Evolutionary conservation across 306 rosid genomes (phyloP).

Genomic region (Lagenaria siceraria): DNA sequence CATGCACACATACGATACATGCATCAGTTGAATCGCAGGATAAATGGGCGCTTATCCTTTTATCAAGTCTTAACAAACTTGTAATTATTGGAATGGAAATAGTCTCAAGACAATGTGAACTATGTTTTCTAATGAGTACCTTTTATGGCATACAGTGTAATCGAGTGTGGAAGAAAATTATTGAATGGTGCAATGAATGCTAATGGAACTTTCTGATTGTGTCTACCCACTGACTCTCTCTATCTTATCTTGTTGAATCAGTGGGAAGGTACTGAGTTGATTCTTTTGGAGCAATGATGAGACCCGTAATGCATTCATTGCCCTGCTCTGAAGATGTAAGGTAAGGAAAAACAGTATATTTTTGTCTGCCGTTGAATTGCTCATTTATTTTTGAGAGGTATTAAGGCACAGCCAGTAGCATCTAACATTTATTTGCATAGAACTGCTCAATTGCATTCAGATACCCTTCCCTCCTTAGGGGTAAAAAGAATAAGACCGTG

Average conservation of each 20-base stretch:
- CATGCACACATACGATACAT: not conserved
- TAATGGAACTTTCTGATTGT: not conserved
- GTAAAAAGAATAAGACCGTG: too few relatives aligned
- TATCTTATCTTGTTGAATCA: conserved; percentile 4
- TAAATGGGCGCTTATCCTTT: too few relatives aligned
- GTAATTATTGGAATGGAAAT: not conserved
- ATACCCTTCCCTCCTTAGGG: not conserved
- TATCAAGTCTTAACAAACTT: not conserved
- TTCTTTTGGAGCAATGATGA: conserved; percentile 1
- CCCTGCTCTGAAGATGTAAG: not conserved
- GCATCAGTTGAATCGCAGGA: not conserved
- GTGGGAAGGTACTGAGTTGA: not conserved
- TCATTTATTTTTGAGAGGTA: not conserved
- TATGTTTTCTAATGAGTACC: not conserved
- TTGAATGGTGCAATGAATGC: not conserved
- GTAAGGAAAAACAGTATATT: not conserved
- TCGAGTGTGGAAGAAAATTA: not conserved
- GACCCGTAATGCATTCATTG: not conserved
- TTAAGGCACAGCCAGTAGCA: not conserved
- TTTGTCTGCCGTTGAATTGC: conserved; percentile 1
- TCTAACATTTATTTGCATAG: not conserved
- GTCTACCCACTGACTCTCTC: not conserved
- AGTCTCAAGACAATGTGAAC: not conserved
- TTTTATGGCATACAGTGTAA: too few relatives aligned
- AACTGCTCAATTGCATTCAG: not conserved